Base-by-base conservation (phyloP, 352 stramenopile species). In the Blastocystis hominis region DNA sequence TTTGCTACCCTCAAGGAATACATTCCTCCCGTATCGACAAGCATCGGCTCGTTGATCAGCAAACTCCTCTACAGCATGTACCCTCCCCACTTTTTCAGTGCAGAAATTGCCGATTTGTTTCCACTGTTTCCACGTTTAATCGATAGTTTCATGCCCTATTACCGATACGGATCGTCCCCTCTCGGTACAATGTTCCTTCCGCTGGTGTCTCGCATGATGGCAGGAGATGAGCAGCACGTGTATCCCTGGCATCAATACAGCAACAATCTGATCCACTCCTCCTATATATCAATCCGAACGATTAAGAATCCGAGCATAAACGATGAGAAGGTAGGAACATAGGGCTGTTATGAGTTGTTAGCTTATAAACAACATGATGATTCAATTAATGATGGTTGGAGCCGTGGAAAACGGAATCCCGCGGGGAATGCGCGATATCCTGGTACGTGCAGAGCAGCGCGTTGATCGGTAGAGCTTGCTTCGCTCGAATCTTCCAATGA, bases 11-110 rank as follows among this genome's bases (percentile, higher is more conserved):
- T 69, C 1, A 7, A n/a, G 17, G 20, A 17, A 30, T 63, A 46
- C n/a, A 0, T 84, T 42, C 24, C 50, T 84, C 72, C 54, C 3
- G 47, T 24, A 30, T 46, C n/a, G 2, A 34, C 30, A 2, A 20
- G 9, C 13, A 36, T 30, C 7, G 30, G 24, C 17, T 40, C 44
- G 15, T 34, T 46, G 5, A 34, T 84, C 24, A 34, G 24, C 2
- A n/a, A 30, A 9, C 47, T 84, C 40, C 55, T 84, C n/a, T 20
- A 5, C 24, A 24, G 6, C 38, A 17, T 84, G 1, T 84, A 84
- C 44, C 72, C 72, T 69, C 55, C 72, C n/a, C 72, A 68, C 24
- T 84, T 66, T 53, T 84, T 84, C 30, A 46, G 68, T n/a, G 10
- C 68, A 1, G 2, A 63, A n/a, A 44, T 84, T 6, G 46, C 72